These are phyloP conservation scores for Beauveria asiatica DNA, from an alignment of 2,329 filamentous ascomycete species.

Conservation along the genomic window DNA sequence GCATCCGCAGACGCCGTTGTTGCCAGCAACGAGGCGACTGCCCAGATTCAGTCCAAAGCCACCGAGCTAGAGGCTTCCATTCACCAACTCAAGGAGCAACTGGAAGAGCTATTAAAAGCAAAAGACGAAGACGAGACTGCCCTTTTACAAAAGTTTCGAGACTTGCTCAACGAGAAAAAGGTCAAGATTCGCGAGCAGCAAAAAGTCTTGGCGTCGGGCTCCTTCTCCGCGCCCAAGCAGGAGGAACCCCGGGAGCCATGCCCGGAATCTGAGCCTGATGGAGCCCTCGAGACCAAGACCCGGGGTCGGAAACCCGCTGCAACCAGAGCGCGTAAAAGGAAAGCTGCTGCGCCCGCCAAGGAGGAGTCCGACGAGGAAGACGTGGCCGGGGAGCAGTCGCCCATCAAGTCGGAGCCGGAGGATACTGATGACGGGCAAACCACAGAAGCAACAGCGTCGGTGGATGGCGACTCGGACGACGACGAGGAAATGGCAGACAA, in stretches of 20 bases:
- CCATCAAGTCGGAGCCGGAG: constrained; percentile 25
- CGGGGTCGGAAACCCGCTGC: constrained; percentile 19
- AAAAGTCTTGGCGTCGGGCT: constrained; percentile 43
- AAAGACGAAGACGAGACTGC: constrained; percentile 60
- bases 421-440: constrained; percentile 33
- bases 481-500: constrained; percentile 28
- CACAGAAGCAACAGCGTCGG: constrained; percentile 32
- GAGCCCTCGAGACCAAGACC: constrained; percentile 4
- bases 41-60: constrained; percentile 31
- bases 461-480: constrained; percentile 30
- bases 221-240: constrained; percentile 25
- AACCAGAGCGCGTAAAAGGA: constrained; percentile 43
- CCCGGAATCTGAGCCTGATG: constrained; percentile 11
- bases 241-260: constrained; percentile 17
- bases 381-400: constrained; percentile 40
- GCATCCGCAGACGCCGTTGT: constrained; percentile 42
- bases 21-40: constrained; percentile 35
- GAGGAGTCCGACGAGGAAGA: constrained; percentile 31
- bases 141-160: constrained; percentile 60
- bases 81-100: constrained; percentile 49
- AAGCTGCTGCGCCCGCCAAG: constrained; percentile 30
- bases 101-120: constrained; percentile 56
- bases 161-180: constrained; percentile 71
- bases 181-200: constrained; percentile 69
- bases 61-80: constrained; percentile 46